Evolutionary conservation across 2,329 filamentous ascomycete genomes (phyloP).

Genomic region (Trichoderma simmonsii): DNA sequence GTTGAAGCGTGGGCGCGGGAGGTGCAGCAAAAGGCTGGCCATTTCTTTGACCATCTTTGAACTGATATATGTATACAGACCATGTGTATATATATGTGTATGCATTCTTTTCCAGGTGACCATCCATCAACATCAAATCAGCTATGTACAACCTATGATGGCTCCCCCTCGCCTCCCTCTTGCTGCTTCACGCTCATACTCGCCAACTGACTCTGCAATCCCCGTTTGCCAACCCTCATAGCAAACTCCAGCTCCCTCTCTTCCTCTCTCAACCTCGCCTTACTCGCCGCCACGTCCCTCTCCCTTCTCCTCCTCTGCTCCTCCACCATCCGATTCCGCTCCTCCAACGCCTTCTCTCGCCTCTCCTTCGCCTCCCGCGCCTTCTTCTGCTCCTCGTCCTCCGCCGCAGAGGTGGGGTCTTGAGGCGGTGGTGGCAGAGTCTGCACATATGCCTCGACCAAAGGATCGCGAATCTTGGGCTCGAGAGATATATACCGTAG

Average conservation of each 20-base stretch:
- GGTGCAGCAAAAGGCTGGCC: slow-evolving; percentile 36
- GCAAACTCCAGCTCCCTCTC: slow-evolving; percentile 66
- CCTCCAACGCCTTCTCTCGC: slow-evolving; percentile 65
- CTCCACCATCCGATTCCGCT: slow-evolving; percentile 59
- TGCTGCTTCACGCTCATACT: slow-evolving; percentile 30
- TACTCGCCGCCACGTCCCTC: slow-evolving; percentile 57
- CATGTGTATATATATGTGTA: background rate
- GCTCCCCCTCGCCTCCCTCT: slow-evolving; percentile 23
- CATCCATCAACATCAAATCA: background rate
- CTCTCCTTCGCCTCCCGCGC: slow-evolving; percentile 50
- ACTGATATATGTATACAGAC: background rate
- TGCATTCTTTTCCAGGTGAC: background rate
- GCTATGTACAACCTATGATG: slow-evolving; percentile 18
- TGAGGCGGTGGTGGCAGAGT: slow-evolving; percentile 59
- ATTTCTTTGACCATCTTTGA: slow-evolving; percentile 44
- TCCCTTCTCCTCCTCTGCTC: slow-evolving; percentile 61
- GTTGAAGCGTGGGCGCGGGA: slow-evolving; percentile 39
- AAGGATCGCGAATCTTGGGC: slow-evolving; percentile 55
- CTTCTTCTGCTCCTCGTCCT: slow-evolving; percentile 51
- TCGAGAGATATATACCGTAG: slow-evolving; percentile 68
- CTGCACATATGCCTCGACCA: slow-evolving; percentile 65
- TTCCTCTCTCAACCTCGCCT: slow-evolving; percentile 60
- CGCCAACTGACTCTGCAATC: slow-evolving; percentile 59
- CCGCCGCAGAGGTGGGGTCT: slow-evolving; percentile 37
- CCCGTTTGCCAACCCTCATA: slow-evolving; percentile 66